phyloP scores from a whole-genome alignment of 352 stramenopile species.

The Phytophthora pini region DNA sequence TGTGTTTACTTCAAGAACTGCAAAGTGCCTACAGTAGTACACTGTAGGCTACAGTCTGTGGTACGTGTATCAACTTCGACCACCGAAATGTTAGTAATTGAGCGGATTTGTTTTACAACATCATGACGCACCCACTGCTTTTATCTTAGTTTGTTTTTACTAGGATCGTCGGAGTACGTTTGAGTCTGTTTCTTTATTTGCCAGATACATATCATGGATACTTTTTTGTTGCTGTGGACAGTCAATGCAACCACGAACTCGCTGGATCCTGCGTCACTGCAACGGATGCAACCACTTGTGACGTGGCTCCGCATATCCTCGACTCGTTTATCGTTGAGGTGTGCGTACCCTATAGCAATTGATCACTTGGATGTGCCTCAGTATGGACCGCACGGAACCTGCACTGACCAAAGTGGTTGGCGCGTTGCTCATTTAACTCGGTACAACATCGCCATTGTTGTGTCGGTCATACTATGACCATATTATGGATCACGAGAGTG shows the following conservation, averaged over 20 bases:
- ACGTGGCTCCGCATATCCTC: constrained; percentile 2
- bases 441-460: constrained; percentile 11
- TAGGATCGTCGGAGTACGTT: no score
- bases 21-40: no score
- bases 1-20: no score
- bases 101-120: no score
- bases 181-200: no score
- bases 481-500: constrained; percentile 20
- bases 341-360: constrained; percentile 14
- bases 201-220: no score
- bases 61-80: no score
- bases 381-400: background rate
- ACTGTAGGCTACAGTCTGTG: no score
- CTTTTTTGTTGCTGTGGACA: background rate
- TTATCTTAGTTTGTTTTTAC: no score
- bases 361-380: constrained; percentile 19
- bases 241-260: background rate
- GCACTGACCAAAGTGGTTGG: background rate
- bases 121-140: no score
- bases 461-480: constrained; percentile 6
- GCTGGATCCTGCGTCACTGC: constrained; percentile 15
- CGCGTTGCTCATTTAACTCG: constrained; percentile 9
- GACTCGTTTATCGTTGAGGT: constrained; percentile 17
- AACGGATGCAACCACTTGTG: constrained; percentile 3
- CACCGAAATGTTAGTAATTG: no score